These are phyloP conservation scores for Neoboletus magnificus DNA, from an alignment of 768 basidiomycete genomes.

Conservation along the genomic window DNA sequence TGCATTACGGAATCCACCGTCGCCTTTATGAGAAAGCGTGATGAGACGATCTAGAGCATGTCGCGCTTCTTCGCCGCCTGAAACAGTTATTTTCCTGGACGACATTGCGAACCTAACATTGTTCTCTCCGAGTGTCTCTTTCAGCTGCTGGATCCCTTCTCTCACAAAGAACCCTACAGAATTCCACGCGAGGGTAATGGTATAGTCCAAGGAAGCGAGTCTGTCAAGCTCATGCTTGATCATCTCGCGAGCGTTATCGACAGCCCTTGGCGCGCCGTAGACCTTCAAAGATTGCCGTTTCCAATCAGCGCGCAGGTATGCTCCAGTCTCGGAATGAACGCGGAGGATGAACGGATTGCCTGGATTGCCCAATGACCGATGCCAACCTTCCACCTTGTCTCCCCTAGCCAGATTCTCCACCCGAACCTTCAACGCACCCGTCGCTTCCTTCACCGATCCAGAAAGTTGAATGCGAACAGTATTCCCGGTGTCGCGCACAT, in stretches of 20 bases:
- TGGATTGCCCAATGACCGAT: conserved; percentile 36
- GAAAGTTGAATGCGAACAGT: conserved; percentile 41
- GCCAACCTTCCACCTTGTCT: conserved; percentile 50
- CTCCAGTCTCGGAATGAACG: conserved; percentile 36
- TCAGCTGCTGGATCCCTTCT: conserved; percentile 47
- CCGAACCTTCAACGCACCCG: conserved; percentile 57
- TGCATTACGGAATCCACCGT: neutral
- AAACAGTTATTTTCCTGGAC: conserved; percentile 44
- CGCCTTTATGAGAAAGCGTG: conserved; percentile 36
- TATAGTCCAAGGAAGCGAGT: conserved; percentile 43
- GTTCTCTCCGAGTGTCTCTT: conserved; percentile 53
- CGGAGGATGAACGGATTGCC: conserved; percentile 34
- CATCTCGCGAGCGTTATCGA: conserved; percentile 42
- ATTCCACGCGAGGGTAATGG: conserved; percentile 35
- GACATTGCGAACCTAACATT: conserved; percentile 46
- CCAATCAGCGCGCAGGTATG: conserved; percentile 45
- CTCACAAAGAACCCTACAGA: conserved; percentile 50
- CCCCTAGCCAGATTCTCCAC: conserved; percentile 54
- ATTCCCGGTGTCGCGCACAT: conserved; percentile 24
- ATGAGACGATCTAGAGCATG: conserved; percentile 45
- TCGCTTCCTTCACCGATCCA: conserved; percentile 50
- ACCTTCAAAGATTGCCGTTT: conserved; percentile 43
- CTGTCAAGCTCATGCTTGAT: conserved; percentile 48
- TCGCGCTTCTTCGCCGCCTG: conserved; percentile 55
- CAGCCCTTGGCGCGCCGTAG: conserved; percentile 40